Evolutionary conservation across 129 eudicot genomes (phyloP).

Genomic region (Glebionis coronaria): DNA sequence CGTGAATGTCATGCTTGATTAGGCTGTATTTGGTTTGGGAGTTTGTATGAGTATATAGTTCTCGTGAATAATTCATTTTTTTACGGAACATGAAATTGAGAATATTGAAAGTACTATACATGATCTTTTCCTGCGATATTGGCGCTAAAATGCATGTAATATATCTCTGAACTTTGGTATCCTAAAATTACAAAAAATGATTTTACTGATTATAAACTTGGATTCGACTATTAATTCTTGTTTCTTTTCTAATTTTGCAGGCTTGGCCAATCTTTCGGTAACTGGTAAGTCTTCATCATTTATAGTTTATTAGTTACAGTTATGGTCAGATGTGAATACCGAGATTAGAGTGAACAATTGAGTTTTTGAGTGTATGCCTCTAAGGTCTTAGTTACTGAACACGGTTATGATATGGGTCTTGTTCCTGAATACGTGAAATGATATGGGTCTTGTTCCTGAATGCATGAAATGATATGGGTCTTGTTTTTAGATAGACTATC

Average conservation of each 20-base stretch:
- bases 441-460: constrained; percentile 1
- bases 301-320: background rate
- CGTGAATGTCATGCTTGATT: background rate
- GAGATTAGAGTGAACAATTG: background rate
- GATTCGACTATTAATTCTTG: constrained; percentile 12
- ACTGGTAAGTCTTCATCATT: constrained; percentile 49
- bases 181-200: background rate
- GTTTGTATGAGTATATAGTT: background rate
- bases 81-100: constrained; percentile 5
- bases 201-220: background rate
- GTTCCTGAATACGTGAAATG: background rate
- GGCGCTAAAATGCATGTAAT: constrained; percentile 5
- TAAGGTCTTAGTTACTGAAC: no score
- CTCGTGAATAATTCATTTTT: no score
- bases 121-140: constrained; percentile 10
- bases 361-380: background rate
- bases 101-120: constrained; percentile 4
- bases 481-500: background rate
- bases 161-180: background rate
- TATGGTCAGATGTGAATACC: constrained; percentile 13
- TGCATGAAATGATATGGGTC: background rate
- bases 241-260: constrained; percentile 41
- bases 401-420: background rate
- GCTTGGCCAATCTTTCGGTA: constrained; percentile 81
- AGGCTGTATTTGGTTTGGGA: constrained; percentile 15